Base-by-base conservation (phyloP, 495 filamentous ascomycete genomes). In the Neurospora hispaniola region DNA sequence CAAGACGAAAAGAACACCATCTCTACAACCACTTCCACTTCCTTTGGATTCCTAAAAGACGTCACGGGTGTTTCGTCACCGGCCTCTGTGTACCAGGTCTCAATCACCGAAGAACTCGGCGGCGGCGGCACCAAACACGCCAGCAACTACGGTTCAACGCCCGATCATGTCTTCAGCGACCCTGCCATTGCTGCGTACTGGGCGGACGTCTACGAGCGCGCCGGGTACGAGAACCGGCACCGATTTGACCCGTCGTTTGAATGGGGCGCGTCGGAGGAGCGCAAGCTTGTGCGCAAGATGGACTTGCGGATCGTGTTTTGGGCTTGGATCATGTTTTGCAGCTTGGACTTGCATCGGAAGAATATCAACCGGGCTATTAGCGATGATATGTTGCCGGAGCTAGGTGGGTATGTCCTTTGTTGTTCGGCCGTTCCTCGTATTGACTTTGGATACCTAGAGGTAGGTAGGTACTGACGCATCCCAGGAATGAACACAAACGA, bases 201-300 rank as follows among this genome's bases (percentile, higher is more conserved):
- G 78, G 75, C 74, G 6, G 69, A 46, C 2, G 62, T 78, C 14
- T 80, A 76, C 41, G 80, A 85, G 73, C 76, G 78, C 38, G 81
- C 80, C 14, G 41, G 75, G n/a, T 86, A 87, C 70, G 85, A 87
- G 77, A 86, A 87, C 77, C 82, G 84, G 1, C 88, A 91, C 80
- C 83, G 86, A 5, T 91, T 87, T 72, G 85, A 88, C 72, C 85
- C 85, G 4, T 73, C 75, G 5, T 82, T 82, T 70, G 79, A 75
- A 46, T 89, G 86, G 87, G 81, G 79, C 12, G 79, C 80, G 70
- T 78, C 81, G 54, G 84, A 85, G 71, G 87, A 89, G 79, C 80
- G 78, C 73, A 82, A 73, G 72, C 74, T 89, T 3, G 81, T 88
- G 12, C 75, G 83, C 70, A 85, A 87, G 77, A 77, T 85, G 69